Base-by-base conservation (phyloP, 768 basidiomycete genomes). In the Inosperma sp. region DNA sequence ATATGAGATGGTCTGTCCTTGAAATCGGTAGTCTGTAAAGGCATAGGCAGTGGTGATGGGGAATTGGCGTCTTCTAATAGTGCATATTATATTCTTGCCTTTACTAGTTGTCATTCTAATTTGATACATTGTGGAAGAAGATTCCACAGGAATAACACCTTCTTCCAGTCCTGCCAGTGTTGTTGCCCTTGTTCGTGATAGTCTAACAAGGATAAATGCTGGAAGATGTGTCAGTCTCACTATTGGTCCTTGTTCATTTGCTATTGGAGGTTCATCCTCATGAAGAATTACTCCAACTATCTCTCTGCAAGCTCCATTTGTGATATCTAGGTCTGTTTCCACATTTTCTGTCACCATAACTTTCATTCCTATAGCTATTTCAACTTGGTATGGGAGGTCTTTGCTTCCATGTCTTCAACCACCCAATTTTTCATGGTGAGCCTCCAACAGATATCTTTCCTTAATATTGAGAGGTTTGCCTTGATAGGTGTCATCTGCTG, bases 21-120 rank as follows among this genome's bases (percentile, higher is more conserved):
- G 74, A 3, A 68, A 56, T 23, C 63, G 41, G 49, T 73, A 75
- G 53, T 74, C 72, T 0, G 71, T 74, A 57, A 76, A 75, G 2
- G 69, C 66, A 45, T 73, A 75, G 21, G 71, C 71, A 0, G 61
- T 50, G 4, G 70, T 71, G 3, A 73, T 52, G 3, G 70, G 61
- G 27, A 60, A 64, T 49, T 74, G 59, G 17, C 25, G 16, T 26
- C 55, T 27, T 4, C 30, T n/a, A n/a, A n/a, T n/a, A n/a, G n/a
- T n/a, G n/a, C n/a, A n/a, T n/a, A n/a, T n/a, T n/a, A n/a, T n/a
- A n/a, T n/a, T n/a, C n/a, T n/a, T n/a, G n/a, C n/a, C n/a, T n/a
- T n/a, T n/a, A n/a, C n/a, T n/a, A n/a, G n/a, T n/a, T n/a, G n/a
- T n/a, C n/a, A n/a, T n/a, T n/a, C 42, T 43, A 6, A 65, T 56